Percentiles rank a stretch among this genome's conserved stretches.
Evolutionary conservation across 257 asterid species (phyloP).

Genomic region (Solanum dulcamara): DNA sequence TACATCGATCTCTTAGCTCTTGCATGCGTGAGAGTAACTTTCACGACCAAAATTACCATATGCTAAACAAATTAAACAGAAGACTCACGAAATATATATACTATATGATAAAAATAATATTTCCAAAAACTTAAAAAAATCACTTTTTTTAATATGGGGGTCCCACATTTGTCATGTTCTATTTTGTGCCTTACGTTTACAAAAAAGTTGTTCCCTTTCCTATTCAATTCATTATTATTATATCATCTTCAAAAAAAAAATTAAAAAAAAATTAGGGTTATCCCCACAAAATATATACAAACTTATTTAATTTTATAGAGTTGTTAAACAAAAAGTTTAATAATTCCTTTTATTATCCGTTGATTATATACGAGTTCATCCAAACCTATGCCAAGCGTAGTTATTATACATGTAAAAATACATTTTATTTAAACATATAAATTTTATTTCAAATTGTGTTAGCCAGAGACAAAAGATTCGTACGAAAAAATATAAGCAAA

Average conservation of each 20-base stretch:
- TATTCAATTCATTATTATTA: not conserved
- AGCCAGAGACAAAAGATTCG: too few relatives aligned
- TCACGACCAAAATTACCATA: not conserved
- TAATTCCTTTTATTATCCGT: too few relatives aligned
- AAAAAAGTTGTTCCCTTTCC: not conserved
- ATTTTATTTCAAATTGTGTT: too few relatives aligned
- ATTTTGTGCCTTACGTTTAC: not conserved
- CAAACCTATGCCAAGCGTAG: too few relatives aligned
- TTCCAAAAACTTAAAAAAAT: not conserved
- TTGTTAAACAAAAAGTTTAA: too few relatives aligned
- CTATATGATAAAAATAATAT: not conserved
- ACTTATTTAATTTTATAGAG: too few relatives aligned
- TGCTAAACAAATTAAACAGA: not conserved
- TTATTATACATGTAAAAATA: too few relatives aligned
- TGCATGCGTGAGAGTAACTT: not conserved
- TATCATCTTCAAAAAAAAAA: not conserved
- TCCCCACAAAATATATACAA: not conserved
- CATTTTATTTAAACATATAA: too few relatives aligned
- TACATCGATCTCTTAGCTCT: not conserved
- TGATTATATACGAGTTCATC: too few relatives aligned
- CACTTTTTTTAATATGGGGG: not conserved
- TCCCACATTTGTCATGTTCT: not conserved
- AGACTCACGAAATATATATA: not conserved
- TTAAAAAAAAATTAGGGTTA: not conserved
- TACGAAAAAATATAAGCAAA: too few relatives aligned